Evolutionary conservation across 108 stramenopile genomes (phyloP).

Genomic region (Skeletonema menzelii): DNA sequence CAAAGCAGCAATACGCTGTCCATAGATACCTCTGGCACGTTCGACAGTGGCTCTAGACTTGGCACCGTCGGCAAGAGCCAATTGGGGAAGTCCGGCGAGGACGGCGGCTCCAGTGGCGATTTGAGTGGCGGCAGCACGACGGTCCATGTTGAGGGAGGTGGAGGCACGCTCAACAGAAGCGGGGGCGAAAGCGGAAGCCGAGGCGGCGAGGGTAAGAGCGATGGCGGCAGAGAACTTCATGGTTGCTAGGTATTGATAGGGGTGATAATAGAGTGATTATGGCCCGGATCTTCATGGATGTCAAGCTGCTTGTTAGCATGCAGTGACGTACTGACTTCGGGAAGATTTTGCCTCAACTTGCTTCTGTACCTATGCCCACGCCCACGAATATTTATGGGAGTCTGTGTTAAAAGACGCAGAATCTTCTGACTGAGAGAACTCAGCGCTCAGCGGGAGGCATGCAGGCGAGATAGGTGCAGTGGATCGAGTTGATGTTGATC

Average conservation of each 20-base stretch:
- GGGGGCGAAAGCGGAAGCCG: constrained; percentile 80
- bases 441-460: too few species aligned
- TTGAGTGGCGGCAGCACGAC: constrained; percentile 84
- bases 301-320: not conserved
- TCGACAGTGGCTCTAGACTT: constrained; percentile 69
- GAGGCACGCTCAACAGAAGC: constrained; percentile 66
- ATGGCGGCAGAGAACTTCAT: constrained; percentile 83
- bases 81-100: constrained; percentile 60
- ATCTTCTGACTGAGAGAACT: too few species aligned
- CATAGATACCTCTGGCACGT: constrained; percentile 83
- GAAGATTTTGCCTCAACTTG: not conserved
- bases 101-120: constrained; percentile 74
- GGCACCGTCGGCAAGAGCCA: constrained; percentile 91
- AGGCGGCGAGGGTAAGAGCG: constrained; percentile 66
- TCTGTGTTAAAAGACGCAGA: not conserved
- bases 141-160: constrained; percentile 87
- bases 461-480: too few species aligned
- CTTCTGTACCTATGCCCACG: not conserved
- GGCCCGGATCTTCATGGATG: not conserved
- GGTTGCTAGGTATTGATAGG: constrained; percentile 1
- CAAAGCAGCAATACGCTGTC: constrained; percentile 84
- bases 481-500: too few species aligned
- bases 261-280: not conserved
- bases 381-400: not conserved
- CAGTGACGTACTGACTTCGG: not conserved